Evolutionary conservation across 2,329 filamentous ascomycete genomes (phyloP), one percentile per base, ranked within the genome.

Genomic region (Diaporthe vaccinii): DNA sequence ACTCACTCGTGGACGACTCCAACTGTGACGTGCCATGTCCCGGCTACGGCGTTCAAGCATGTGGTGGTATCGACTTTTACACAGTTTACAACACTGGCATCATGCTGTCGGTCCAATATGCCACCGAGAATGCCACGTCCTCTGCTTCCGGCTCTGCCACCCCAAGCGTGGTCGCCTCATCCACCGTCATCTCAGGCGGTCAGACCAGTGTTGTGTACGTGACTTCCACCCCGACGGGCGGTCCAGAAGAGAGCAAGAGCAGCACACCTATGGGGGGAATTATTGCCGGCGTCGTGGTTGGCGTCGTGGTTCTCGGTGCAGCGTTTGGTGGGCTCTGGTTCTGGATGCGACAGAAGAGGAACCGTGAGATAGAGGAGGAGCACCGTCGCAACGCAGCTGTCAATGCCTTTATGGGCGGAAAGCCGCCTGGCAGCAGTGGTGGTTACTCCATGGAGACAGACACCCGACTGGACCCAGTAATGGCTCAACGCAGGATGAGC

Each of bases 221-320:
- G n/a, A 79, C 83, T 0, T 74, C 81, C 3, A 76, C 79, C 28
- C 72, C 76, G 67, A 79, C 79, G 25, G 81, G 82, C 28, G 78
- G 81, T 6, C 22, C 62, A 7, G 20, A 62, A 5, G 74, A 73
- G 0, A 73, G 78, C 34, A 78, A 80, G 36, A 80, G 81, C 17
- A 79, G 84, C 71, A 86, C 92, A n/a, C 96, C 93, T 82, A 94
- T 91, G n/a, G 94, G 92, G 53, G 95, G 93, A 67, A 96, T 98
- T 78, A 95, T 94, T 25, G 96, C 93, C 14, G 96, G 96, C 76
- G 94, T 95, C 1, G 96, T 98, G 2, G 94, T 97, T 12, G 95
- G 94, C 75, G 91, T 98, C 2, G 86, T 98, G 2, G 94, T 86
- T 1, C 81, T 95, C 6, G 90, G 87, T 72, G 93, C 88, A 20